These are phyloP conservation scores for Colletotrichum eleusines DNA, from an alignment of 2,329 filamentous ascomycete genomes.

Conservation along the genomic window DNA sequence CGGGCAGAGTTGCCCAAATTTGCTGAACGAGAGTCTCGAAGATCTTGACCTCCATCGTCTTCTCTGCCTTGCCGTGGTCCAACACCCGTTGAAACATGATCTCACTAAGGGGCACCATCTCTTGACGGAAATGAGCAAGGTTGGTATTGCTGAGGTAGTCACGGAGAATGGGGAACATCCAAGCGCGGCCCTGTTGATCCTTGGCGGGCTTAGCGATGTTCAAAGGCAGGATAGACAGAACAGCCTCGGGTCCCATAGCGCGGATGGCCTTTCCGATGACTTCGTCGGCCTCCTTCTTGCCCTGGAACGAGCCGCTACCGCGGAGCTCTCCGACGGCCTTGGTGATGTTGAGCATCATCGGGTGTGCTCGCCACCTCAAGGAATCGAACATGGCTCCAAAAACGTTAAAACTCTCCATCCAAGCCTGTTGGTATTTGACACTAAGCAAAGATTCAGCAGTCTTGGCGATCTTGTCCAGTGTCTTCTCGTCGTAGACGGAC, in stretches of 20 bases:
- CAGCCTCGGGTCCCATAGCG: constrained; percentile 89
- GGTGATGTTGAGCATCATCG: constrained; percentile 80
- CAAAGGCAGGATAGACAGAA: constrained; percentile 85
- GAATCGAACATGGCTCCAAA: constrained; percentile 88
- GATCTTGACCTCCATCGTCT: constrained; percentile 97
- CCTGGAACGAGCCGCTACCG: constrained; percentile 86
- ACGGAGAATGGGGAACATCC: constrained; percentile 92
- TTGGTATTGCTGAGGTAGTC: constrained; percentile 92
- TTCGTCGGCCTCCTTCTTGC: constrained; percentile 94
- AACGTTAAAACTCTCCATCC: constrained; percentile 94
- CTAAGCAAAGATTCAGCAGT: constrained; percentile 80
- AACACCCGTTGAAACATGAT: constrained; percentile 89
- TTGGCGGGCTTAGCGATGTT: constrained; percentile 84
- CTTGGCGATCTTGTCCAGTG: constrained; percentile 83
- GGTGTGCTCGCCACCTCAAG: constrained; percentile 85
- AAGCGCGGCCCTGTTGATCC: constrained; percentile 87
- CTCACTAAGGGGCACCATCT: constrained; percentile 91
- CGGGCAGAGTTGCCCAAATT: constrained; percentile 92
- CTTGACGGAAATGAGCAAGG: constrained; percentile 84
- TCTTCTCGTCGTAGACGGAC: constrained; percentile 92
- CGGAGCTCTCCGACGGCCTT: constrained; percentile 88
- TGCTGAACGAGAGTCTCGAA: constrained; percentile 97
- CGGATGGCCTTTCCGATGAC: constrained; percentile 89
- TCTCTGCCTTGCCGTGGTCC: constrained; percentile 83
- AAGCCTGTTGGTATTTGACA: constrained; percentile 93